phyloP scores from a whole-genome alignment of 1,139 yeast genomes.

The Insectozyma bohioensis region DNA sequence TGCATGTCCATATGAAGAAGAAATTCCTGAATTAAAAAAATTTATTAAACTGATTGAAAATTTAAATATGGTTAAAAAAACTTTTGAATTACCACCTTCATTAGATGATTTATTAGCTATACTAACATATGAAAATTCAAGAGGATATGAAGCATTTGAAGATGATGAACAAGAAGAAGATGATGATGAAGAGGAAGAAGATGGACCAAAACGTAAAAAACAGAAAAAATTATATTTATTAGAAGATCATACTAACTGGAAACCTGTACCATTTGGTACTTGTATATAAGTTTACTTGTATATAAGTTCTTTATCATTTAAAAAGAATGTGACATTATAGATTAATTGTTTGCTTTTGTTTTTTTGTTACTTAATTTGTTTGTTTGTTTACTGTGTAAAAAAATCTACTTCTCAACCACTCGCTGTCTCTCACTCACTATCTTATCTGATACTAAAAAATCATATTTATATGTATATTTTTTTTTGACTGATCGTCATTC shows the following conservation, averaged over 20 bases:
- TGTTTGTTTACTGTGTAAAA: too few species aligned
- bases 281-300: slow-evolving; percentile 9
- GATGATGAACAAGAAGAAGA: slow-evolving; percentile 6
- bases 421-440: too few species aligned
- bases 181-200: neutral
- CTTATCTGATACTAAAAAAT: too few species aligned
- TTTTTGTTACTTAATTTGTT: too few species aligned
- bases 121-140: slow-evolving; percentile 10
- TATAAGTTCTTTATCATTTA: too few species aligned
- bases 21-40: too few species aligned
- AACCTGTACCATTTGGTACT: slow-evolving; percentile 36
- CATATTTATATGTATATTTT: too few species aligned
- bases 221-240: slow-evolving; percentile 21
- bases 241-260: slow-evolving; percentile 31
- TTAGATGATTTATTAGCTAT: slow-evolving; percentile 24
- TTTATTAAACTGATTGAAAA: slow-evolving; percentile 8
- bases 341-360: too few species aligned
- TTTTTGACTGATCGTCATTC: too few species aligned
- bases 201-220: slow-evolving; percentile 2
- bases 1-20: too few species aligned
- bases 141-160: slow-evolving; percentile 5
- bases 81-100: slow-evolving; percentile 23
- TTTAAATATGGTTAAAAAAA: slow-evolving; percentile 6
- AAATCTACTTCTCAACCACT: too few species aligned
- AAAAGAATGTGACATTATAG: too few species aligned